Evolutionary conservation across 1,284 basidiomycete species (phyloP), one percentile per base, ranked within the genome.

Genomic region (Xerocomus nothofagi): DNA sequence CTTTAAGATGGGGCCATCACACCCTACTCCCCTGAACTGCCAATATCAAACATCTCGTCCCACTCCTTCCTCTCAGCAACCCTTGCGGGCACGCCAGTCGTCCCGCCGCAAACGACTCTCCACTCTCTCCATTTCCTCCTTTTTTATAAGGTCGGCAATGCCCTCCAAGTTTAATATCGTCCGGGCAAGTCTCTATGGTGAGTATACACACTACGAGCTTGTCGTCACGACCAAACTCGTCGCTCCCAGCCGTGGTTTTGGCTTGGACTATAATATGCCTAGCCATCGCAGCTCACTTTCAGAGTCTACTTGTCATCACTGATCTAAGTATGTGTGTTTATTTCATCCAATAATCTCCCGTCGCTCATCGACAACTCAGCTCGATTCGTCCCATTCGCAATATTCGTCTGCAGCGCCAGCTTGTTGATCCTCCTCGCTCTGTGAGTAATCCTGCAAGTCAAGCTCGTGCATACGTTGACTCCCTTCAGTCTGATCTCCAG

Each of bases 301-400:
- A 86, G 66, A 73, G 71, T 50, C 76, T 88, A 30, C 70, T 90
- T 55, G 74, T 80, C 54, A 73, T 86, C 56, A 87, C 85, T 51
- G 86, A 90, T 69, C 82, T 90, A 65, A 90, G 87, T 90, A 67
- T 68, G 86, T 72, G 8, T 39, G 26, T 11, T 23, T 26, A 14
- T 26, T 27, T 45, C 21, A 39, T 34, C 38, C 29, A 30, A 23
- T 32, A 17, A 26, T 32, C 8, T 37, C 12, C 34, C 44, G n/a
- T 57, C 41, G 6, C 23, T 57, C 27, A 52, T 38, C 17, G 31
- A 29, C 14, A 34, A 44, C 27, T 31, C 54, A 91, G 88, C 88
- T 71, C 86, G 82, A 73, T 91, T 91, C 65, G 82, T 91, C 40
- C 88, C 88, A 17, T 88, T 90, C 60, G 83, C 88, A 50, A 80